phyloP scores from a whole-genome alignment of 805 yeast genomes.

The Ogataea ganodermae region DNA sequence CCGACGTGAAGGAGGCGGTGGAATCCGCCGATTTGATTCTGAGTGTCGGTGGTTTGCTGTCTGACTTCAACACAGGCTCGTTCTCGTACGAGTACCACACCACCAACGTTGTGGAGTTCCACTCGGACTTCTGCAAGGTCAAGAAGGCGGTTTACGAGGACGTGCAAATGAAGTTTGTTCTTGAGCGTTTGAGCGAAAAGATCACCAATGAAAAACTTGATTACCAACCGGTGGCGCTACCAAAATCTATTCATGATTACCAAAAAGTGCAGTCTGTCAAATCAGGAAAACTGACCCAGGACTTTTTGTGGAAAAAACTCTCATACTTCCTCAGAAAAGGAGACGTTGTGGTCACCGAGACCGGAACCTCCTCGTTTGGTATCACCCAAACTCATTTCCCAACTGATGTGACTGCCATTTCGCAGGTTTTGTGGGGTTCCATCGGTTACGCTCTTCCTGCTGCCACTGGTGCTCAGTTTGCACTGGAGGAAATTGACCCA shows the following conservation, averaged over 20 bases:
- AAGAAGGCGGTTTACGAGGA: slow-evolving; percentile 71
- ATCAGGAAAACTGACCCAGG: slow-evolving; percentile 53
- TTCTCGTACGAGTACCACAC: slow-evolving; percentile 76
- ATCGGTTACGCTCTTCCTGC: slow-evolving; percentile 74
- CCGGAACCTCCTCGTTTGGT: slow-evolving; percentile 78
- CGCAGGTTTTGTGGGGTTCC: slow-evolving; percentile 78
- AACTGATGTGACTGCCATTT: slow-evolving; percentile 59
- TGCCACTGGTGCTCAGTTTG: slow-evolving; percentile 66
- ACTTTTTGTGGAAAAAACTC: slow-evolving; percentile 68
- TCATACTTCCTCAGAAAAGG: slow-evolving; percentile 65
- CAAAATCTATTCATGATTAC: slow-evolving; percentile 39
- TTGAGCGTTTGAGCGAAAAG: slow-evolving; percentile 43
- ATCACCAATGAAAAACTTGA: slow-evolving; percentile 37
- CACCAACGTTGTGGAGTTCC: slow-evolving; percentile 75
- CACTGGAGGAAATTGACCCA: slow-evolving; percentile 64
- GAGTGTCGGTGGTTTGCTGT: slow-evolving; percentile 79
- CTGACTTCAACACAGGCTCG: slow-evolving; percentile 91
- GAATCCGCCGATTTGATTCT: slow-evolving; percentile 74
- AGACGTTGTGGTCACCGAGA: slow-evolving; percentile 68
- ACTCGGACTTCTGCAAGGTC: slow-evolving; percentile 72
- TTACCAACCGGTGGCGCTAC: slow-evolving; percentile 57
- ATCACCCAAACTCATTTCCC: slow-evolving; percentile 68
- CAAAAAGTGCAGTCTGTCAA: slow-evolving; percentile 49
- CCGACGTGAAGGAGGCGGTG: slow-evolving; percentile 70
- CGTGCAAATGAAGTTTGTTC: slow-evolving; percentile 64